A percentile compares a stretch with the other conserved stretches of the same genome.
Conservation (phyloP, 202 grass and related monocot genomes). For the Schoenoplectus triqueter region DNA sequence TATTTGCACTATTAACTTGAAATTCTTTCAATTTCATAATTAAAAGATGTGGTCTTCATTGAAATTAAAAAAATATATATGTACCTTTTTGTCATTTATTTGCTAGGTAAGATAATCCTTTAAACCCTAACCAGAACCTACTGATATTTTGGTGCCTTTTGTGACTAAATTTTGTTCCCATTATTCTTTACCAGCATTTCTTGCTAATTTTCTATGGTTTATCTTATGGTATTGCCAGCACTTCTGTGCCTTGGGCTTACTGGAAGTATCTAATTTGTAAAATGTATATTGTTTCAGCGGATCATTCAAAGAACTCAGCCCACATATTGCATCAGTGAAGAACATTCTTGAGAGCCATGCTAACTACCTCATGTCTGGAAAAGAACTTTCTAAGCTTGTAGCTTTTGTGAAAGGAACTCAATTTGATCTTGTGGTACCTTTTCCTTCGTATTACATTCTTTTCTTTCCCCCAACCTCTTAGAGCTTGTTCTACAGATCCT, state of each 20-base stretch:
- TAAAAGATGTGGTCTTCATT: not conserved
- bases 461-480: conserved; percentile 10
- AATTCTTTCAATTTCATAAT: not conserved
- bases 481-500: not conserved
- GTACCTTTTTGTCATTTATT: not conserved
- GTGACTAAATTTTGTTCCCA: not conserved
- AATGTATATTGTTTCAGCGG: conserved; percentile 54
- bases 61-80: conserved; percentile 13
- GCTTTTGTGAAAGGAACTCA: conserved; percentile 99
- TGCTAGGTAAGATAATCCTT: not conserved
- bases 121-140: not conserved
- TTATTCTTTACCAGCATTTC: conserved; percentile 19
- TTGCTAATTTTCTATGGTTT: conserved; percentile 16
- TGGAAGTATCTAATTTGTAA: conserved; percentile 34
- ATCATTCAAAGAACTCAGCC: conserved; percentile 89
- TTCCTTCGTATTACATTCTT: conserved; percentile 26
- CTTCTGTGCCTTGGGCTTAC: not conserved
- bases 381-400: conserved; percentile 97
- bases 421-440: conserved; percentile 96
- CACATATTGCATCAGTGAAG: conserved; percentile 95
- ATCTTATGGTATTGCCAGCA: not conserved
- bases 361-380: conserved; percentile 97
- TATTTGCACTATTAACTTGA: conserved; percentile 7
- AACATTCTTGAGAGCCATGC: conserved; percentile 97
- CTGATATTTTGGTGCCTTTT: not conserved